Evolutionary conservation across 2,329 filamentous ascomycete genomes (phyloP).

Genomic region (Sphaerulina populicola): DNA sequence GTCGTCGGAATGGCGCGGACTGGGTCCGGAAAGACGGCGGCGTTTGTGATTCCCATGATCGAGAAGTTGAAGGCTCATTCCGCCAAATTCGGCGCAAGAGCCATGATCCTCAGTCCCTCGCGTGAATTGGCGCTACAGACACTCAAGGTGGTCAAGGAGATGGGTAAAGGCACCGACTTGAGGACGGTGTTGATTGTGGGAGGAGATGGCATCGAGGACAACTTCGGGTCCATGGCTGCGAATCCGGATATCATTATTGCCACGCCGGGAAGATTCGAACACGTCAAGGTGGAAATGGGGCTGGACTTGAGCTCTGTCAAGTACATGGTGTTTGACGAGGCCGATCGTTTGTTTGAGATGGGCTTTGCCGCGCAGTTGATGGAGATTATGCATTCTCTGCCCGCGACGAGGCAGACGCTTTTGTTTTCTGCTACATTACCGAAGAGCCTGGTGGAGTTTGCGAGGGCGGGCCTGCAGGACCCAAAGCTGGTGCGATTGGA

Average conservation of each 20-base stretch:
- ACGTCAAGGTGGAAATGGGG: conserved; percentile 94
- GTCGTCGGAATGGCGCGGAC: conserved; percentile 99
- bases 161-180: conserved; percentile 81
- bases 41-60: conserved; percentile 97
- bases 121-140: conserved; percentile 92
- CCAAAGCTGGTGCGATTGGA: conserved; percentile 84
- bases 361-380: conserved; percentile 88
- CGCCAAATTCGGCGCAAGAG: conserved; percentile 74
- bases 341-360: conserved; percentile 96
- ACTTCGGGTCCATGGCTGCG: conserved; percentile 82
- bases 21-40: conserved; percentile 96
- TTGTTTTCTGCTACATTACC: conserved; percentile 93
- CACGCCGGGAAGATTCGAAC: conserved; percentile 89
- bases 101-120: conserved; percentile 81
- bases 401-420: conserved; percentile 75
- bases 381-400: conserved; percentile 85
- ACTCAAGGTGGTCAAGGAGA: conserved; percentile 90
- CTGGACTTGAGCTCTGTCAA: conserved; percentile 82
- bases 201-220: conserved; percentile 90
- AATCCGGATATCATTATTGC: conserved; percentile 98
- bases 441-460: conserved; percentile 91
- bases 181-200: conserved; percentile 86
- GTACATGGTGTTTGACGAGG: conserved; percentile 97
- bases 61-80: conserved; percentile 85
- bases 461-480: conserved; percentile 83